Evolutionary conservation across 1,139 yeast species (phyloP).

Genomic region (Suhomyces ambrosiae): DNA sequence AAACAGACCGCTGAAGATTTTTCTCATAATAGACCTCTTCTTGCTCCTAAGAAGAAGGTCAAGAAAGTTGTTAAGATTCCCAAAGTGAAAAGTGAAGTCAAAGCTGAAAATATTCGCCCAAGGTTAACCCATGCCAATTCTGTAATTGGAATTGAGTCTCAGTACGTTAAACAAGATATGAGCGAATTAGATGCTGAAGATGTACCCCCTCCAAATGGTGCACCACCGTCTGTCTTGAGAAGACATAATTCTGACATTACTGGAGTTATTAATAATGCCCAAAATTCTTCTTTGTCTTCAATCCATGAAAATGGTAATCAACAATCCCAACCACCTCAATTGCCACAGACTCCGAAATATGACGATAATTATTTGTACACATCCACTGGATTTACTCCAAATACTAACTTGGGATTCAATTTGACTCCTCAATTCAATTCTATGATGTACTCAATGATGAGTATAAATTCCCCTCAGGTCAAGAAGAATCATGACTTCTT

Average conservation of each 20-base stretch:
- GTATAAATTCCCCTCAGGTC: constrained; percentile 37
- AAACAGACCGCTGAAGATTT: constrained; percentile 1
- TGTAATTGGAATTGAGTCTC: constrained; percentile 34
- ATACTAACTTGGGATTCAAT: constrained; percentile 28
- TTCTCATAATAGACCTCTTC: constrained; percentile 5
- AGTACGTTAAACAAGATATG: constrained; percentile 10
- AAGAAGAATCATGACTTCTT: constrained; percentile 26
- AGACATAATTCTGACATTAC: constrained; percentile 38
- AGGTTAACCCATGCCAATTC: constrained; percentile 31
- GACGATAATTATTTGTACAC: constrained; percentile 35
- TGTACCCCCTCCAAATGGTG: not conserved
- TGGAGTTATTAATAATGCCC: constrained; percentile 19
- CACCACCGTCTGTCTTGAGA: constrained; percentile 23
- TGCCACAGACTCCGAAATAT: constrained; percentile 42
- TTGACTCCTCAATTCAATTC: constrained; percentile 49
- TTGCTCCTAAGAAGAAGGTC: constrained; percentile 3
- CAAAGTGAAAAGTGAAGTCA: constrained; percentile 1
- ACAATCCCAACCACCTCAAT: constrained; percentile 5
- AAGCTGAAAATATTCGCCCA: constrained; percentile 20
- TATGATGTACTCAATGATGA: constrained; percentile 45
- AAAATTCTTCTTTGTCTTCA: constrained; percentile 12
- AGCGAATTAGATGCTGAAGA: not conserved
- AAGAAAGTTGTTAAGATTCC: not conserved
- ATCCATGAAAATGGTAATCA: constrained; percentile 21
- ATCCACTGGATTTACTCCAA: constrained; percentile 40